Conservation (phyloP, 106 monocot species). For the Dactylorhiza incarnata region DNA sequence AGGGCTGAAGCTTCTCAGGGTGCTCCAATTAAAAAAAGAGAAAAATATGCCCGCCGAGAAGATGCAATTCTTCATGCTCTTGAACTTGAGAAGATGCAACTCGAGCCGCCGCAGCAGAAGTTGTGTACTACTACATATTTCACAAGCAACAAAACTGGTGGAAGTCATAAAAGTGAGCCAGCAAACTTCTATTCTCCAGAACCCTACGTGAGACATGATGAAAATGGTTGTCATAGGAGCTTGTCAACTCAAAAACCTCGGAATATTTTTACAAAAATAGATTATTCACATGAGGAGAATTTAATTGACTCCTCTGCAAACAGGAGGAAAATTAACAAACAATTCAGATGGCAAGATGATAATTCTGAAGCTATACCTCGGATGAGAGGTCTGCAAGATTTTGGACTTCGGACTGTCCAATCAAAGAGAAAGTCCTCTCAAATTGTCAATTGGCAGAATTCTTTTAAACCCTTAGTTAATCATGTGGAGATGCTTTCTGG, state of each 20-base stretch:
- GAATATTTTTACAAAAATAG: slow-evolving; percentile 18
- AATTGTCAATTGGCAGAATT: slow-evolving; percentile 23
- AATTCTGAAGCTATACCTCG: slow-evolving; percentile 31
- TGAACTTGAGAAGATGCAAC: slow-evolving; percentile 69
- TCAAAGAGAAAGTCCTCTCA: slow-evolving; percentile 45
- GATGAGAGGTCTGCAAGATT: slow-evolving; percentile 66
- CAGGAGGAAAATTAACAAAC: slow-evolving; percentile 18
- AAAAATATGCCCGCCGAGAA: slow-evolving; percentile 94
- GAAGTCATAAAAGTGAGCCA: slow-evolving; percentile 19
- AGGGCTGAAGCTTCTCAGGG: slow-evolving; percentile 84
- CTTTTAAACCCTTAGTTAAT: slow-evolving; percentile 18
- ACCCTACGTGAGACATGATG: slow-evolving; percentile 20
- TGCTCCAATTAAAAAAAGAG: slow-evolving; percentile 77
- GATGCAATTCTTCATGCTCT: slow-evolving; percentile 99
- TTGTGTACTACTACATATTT: slow-evolving; percentile 14
- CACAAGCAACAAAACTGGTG: slow-evolving; percentile 17
- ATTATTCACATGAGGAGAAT: slow-evolving; percentile 20
- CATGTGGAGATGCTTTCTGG: slow-evolving; percentile 15
- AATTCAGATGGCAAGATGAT: slow-evolving; percentile 29
- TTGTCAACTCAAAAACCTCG: slow-evolving; percentile 20
- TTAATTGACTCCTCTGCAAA: slow-evolving; percentile 5
- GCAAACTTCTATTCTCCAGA: slow-evolving; percentile 22
- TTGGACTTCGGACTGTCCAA: slow-evolving; percentile 49
- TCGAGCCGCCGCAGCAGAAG: slow-evolving; percentile 35
- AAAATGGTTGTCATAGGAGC: slow-evolving; percentile 15